Percentiles rank a stretch among this genome's conserved stretches.
Evolutionary conservation across 495 filamentous ascomycete genomes (phyloP).

Genomic region (Xanthoparmelia taractica): DNA sequence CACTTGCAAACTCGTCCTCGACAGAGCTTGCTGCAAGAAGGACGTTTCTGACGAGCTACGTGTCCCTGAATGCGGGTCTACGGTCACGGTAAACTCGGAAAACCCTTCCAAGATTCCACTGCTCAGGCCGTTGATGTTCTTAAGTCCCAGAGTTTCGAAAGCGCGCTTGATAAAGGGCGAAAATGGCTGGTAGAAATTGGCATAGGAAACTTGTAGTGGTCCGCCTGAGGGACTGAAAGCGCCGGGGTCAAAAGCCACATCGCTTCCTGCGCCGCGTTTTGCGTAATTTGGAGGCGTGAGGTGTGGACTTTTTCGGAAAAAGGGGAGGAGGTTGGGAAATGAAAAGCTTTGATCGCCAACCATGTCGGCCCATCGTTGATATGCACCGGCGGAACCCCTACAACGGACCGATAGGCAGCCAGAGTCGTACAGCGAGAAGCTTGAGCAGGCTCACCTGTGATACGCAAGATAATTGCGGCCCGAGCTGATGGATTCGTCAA

Average conservation of each 20-base stretch:
- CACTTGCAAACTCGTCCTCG: conserved; percentile 16
- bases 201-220: conserved; percentile 36
- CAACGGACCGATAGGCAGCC: no score
- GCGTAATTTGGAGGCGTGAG: conserved; percentile 44
- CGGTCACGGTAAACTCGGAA: conserved; percentile 8
- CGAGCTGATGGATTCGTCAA: not conserved
- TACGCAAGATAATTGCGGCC: not conserved
- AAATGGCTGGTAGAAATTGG: conserved; percentile 40
- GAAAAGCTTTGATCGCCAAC: conserved; percentile 50
- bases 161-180: conserved; percentile 28
- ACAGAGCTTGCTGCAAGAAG: conserved; percentile 19
- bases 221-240: conserved; percentile 35
- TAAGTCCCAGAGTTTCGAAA: conserved; percentile 33
- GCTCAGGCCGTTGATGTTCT: conserved; percentile 27
- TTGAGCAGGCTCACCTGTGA: not conserved
- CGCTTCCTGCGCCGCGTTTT: conserved; percentile 36
- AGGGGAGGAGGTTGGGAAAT: conserved; percentile 46
- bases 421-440: not conserved
- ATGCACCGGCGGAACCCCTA: not conserved
- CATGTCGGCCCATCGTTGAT: conserved; percentile 43
- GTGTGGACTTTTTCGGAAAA: conserved; percentile 43
- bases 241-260: conserved; percentile 35
- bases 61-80: conserved; percentile 23
- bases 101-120: conserved; percentile 31
- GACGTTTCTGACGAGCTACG: conserved; percentile 24